These are phyloP conservation scores for Globisporangium orthogonon DNA, from an alignment of 352 stramenopile species.

Conservation along the genomic window DNA sequence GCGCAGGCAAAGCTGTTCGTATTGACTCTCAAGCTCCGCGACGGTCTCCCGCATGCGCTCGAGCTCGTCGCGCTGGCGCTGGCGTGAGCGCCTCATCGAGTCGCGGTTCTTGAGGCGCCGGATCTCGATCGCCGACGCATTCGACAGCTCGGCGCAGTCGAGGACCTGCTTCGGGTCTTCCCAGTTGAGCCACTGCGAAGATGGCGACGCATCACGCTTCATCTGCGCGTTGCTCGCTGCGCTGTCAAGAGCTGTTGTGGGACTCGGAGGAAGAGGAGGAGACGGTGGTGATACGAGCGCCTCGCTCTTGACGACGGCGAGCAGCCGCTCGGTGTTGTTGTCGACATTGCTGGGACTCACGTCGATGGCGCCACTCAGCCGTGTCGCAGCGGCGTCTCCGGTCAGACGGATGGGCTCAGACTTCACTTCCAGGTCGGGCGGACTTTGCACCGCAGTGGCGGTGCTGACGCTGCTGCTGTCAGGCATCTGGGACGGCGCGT, in stretches of 20 bases:
- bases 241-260: not conserved
- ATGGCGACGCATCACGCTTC: constrained; percentile 2
- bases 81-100: constrained; percentile 47
- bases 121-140: constrained; percentile 24
- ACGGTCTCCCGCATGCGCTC: constrained; percentile 32
- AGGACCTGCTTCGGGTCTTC: constrained; percentile 22
- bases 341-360: constrained; percentile 5
- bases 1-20: constrained; percentile 28
- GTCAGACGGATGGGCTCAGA: not conserved
- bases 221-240: not conserved
- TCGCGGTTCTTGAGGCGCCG: constrained; percentile 47
- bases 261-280: no score
- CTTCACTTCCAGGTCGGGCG: not conserved
- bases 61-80: constrained; percentile 40
- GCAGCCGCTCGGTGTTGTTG: not conserved
- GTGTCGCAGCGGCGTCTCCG: not conserved
- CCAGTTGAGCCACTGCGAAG: constrained; percentile 42
- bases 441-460: not conserved
- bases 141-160: constrained; percentile 25
- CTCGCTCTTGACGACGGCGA: constrained; percentile 3
- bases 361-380: not conserved
- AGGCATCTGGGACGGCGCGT: not conserved
- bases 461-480: not conserved
- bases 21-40: constrained; percentile 31
- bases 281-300: no score